A percentile compares a stretch with the other conserved stretches of the same genome.
Conservation (phyloP, 2,329 filamentous ascomycete species). For the Fusarium lyarnte region DNA sequence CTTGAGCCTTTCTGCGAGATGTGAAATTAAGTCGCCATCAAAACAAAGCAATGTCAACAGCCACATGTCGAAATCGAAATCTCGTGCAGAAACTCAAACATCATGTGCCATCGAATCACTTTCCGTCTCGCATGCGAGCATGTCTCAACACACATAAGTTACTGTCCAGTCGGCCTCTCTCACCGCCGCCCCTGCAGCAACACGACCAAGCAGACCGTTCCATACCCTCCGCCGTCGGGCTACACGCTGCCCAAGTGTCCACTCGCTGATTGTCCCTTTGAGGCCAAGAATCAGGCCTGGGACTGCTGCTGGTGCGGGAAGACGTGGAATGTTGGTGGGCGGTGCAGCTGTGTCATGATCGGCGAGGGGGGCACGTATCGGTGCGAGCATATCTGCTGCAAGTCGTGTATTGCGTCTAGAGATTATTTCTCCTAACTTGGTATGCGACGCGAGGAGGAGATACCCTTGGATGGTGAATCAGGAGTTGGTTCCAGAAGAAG, state of each 20-base stretch:
- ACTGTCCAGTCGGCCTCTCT: constrained; percentile 55
- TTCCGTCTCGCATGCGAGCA: constrained; percentile 64
- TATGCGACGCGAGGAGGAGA: neutral
- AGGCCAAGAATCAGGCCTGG: constrained; percentile 60
- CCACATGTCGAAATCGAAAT: neutral
- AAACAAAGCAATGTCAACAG: neutral
- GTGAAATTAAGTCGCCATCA: neutral
- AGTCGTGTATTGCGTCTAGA: constrained; percentile 57
- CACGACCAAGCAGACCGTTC: constrained; percentile 54
- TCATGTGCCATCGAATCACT: constrained; percentile 61
- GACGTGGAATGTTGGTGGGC: constrained; percentile 59
- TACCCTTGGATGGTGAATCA: constrained; percentile 6
- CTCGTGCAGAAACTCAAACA: constrained; percentile 5
- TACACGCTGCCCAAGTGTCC: constrained; percentile 56
- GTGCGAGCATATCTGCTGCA: constrained; percentile 65
- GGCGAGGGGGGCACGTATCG: constrained; percentile 59
- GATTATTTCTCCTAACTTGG: constrained; percentile 41
- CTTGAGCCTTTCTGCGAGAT: neutral
- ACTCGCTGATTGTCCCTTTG: constrained; percentile 59
- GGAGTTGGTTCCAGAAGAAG: neutral
- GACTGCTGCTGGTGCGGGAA: constrained; percentile 68
- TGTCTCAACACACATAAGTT: constrained; percentile 55
- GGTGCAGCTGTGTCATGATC: constrained; percentile 64
- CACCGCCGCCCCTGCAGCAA: constrained; percentile 55
- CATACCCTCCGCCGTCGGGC: constrained; percentile 59